Conservation (phyloP, 352 stramenopile genomes). For the Achlya hypogyna region DNA sequence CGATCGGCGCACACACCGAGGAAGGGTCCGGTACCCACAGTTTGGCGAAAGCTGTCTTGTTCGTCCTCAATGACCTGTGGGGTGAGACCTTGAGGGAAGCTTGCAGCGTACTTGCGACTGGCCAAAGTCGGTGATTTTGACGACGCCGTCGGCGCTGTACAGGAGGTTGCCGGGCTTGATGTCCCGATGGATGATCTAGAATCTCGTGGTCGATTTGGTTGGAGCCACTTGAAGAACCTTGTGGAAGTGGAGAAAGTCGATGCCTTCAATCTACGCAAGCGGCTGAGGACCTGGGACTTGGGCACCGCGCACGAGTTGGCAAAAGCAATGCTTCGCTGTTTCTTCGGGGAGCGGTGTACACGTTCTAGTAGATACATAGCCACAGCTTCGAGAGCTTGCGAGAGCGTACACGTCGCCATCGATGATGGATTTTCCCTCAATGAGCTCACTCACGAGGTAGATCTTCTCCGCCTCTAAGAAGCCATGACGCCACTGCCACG, state of each 20-base stretch:
- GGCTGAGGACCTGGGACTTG: constrained; percentile 24
- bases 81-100: neutral
- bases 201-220: neutral
- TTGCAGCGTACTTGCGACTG: constrained; percentile 48
- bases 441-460: constrained; percentile 78
- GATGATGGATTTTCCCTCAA: constrained; percentile 58
- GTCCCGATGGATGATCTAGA: constrained; percentile 67
- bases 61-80: constrained; percentile 60
- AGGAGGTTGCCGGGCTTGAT: constrained; percentile 76
- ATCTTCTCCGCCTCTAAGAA: constrained; percentile 55
- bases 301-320: constrained; percentile 40
- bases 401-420: constrained; percentile 48
- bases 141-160: constrained; percentile 44
- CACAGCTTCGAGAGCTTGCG: neutral
- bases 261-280: constrained; percentile 53
- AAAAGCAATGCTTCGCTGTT: constrained; percentile 63
- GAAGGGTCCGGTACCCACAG: constrained; percentile 66
- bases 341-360: constrained; percentile 54
- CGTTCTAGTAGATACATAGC: constrained; percentile 26
- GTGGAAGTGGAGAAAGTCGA: constrained; percentile 76
- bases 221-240: constrained; percentile 37
- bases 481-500: neutral
- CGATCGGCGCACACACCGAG: constrained; percentile 29
- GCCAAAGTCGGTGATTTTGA: constrained; percentile 77
- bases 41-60: constrained; percentile 62